phyloP scores from a whole-genome alignment of 1,284 basidiomycete species.

The Chalciporus sp. region DNA sequence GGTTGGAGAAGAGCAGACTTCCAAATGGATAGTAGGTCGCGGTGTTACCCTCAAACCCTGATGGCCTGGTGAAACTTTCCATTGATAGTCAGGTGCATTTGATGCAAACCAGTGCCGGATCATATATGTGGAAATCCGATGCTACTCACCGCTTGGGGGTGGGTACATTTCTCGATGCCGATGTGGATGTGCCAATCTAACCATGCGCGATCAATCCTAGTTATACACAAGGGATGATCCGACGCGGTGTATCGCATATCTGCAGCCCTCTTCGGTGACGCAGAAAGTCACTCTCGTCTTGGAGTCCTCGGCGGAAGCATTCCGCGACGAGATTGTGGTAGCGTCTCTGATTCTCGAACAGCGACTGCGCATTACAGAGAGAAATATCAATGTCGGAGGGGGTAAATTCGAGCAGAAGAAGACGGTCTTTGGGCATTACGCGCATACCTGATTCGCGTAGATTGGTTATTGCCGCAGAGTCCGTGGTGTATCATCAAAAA shows the following conservation, averaged over 20 bases:
- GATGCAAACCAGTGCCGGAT: slow-evolving; percentile 10
- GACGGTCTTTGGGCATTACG: slow-evolving; percentile 3
- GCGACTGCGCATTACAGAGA: slow-evolving; percentile 10
- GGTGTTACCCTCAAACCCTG: too few relatives aligned
- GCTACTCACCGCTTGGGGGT: slow-evolving; percentile 11
- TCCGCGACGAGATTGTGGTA: slow-evolving; percentile 14
- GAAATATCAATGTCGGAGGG: slow-evolving; percentile 1
- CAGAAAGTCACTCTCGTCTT: slow-evolving; percentile 14
- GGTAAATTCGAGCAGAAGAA: slow-evolving; percentile 10
- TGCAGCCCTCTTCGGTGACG: background rate
- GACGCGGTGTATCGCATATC: slow-evolving; percentile 8
- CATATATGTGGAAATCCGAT: slow-evolving; percentile 16
- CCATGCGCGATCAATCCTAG: background rate
- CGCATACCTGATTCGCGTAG: slow-evolving; percentile 1
- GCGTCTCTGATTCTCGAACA: slow-evolving; percentile 12
- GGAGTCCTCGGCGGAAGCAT: slow-evolving; percentile 1
- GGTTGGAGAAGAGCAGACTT: slow-evolving; percentile 13
- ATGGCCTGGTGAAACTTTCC: background rate
- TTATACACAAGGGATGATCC: slow-evolving; percentile 11
- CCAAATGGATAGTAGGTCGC: slow-evolving; percentile 13
- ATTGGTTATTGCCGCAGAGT: background rate
- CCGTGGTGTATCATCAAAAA: background rate
- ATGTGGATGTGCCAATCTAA: background rate
- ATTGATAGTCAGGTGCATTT: slow-evolving; percentile 7
- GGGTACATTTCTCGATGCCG: background rate